Base-by-base conservation (phyloP, 768 basidiomycete species). In the Boletus tomentosulus region DNA sequence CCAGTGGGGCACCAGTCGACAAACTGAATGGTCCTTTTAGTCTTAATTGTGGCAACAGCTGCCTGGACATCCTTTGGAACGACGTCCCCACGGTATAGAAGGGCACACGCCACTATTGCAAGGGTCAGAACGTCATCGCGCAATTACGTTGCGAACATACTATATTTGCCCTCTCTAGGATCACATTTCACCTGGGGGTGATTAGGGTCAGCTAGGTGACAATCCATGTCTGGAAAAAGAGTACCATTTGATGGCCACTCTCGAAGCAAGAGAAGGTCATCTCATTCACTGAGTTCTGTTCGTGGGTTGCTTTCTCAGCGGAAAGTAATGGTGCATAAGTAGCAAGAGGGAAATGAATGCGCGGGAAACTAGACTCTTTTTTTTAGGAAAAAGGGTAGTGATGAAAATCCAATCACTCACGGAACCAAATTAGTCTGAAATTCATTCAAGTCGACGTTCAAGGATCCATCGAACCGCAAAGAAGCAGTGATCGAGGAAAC, bases 251-350 rank as follows among this genome's bases (percentile, higher is more conserved):
- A 74, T 93, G 95, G 56, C 92, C 93, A 57, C 82, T 79, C 76
- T 98, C 96, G 74, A 98, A 98, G 80, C 94, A 98, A 48, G 93
- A 85, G 78, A 91, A 93, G 59, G 96, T 98, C 93, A 98, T 98
- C 66, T 98, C 95, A 44, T 92, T 84, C 34, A 98, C 96, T 6
- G 93, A 91, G 79, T 98, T 97, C 73, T 93, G 90, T 72, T 98
- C 96, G 67, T 98, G 96, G 63, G 82, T 83, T 37, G 93, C 94
- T 77, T 97, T 98, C 64, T 96, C 94, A 27, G 85, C 84, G n/a
- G 93, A 95, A 66, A 98, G 78, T 62, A 98, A 86, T 37, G 96
- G 96, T 3, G 96, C 92, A 70, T 89, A 98, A 59, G 92, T 95
- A 52, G 95, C 94, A 54, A 98, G 81, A 46, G 96, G 96, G 86